A percentile compares a stretch with the other conserved stretches of the same genome.
These are phyloP conservation scores for Simmondsia chinensis DNA, from an alignment of 148 eudicot species.

Conservation along the genomic window DNA sequence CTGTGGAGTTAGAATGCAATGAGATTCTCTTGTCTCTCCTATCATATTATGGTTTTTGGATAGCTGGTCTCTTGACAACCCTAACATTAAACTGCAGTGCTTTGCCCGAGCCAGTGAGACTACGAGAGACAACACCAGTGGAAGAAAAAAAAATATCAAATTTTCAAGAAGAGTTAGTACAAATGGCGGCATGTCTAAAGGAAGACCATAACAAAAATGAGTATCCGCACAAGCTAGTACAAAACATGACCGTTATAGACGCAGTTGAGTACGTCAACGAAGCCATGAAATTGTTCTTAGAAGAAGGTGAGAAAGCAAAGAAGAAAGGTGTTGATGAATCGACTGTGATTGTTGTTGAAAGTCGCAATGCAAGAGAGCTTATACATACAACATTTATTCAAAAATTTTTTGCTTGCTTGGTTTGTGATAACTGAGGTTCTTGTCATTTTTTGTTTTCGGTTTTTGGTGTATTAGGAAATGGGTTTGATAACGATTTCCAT, in stretches of 20 bases:
- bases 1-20: too few relatives aligned
- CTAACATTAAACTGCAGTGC: conserved; percentile 44
- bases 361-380: not conserved
- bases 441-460: too few relatives aligned
- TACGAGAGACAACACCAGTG: conserved; percentile 39
- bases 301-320: conserved; percentile 33
- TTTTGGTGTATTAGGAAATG: too few relatives aligned
- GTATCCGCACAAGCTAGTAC: conserved; percentile 45
- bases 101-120: conserved; percentile 50
- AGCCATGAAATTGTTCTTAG: conserved; percentile 37
- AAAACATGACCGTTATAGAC: conserved; percentile 40
- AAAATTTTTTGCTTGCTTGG: conserved; percentile 18
- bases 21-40: not conserved
- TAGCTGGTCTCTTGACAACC: not conserved
- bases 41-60: not conserved
- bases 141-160: conserved; percentile 49
- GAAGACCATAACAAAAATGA: conserved; percentile 48
- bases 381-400: conserved; percentile 10
- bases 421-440: conserved; percentile 10
- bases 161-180: conserved; percentile 61
- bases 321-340: conserved; percentile 25
- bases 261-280: conserved; percentile 41
- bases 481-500: too few relatives aligned
- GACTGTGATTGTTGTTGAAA: conserved; percentile 1
- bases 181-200: conserved; percentile 51